Conservation (phyloP, 208 protist genomes). For the Trypanosoma platydactyli region DNA sequence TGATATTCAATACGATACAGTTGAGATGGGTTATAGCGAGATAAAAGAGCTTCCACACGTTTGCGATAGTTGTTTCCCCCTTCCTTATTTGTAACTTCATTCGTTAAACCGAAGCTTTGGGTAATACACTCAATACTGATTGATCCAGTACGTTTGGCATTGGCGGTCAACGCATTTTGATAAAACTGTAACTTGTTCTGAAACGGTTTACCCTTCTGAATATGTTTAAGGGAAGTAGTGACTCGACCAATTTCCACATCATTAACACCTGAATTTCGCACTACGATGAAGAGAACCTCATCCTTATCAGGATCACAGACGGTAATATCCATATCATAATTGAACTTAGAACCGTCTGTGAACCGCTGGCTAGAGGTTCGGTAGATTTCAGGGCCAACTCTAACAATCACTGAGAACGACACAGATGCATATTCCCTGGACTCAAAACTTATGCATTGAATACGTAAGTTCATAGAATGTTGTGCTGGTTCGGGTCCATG, state of each 20-base stretch:
- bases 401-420: constrained; percentile 35
- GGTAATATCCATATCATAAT: constrained; percentile 36
- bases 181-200: constrained; percentile 47
- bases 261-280: constrained; percentile 39
- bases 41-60: constrained; percentile 33
- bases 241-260: constrained; percentile 64
- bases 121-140: constrained; percentile 54
- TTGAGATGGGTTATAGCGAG: constrained; percentile 48
- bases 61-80: constrained; percentile 26
- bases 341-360: constrained; percentile 38
- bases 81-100: constrained; percentile 7
- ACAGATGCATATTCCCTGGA: not conserved
- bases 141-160: constrained; percentile 41
- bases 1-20: constrained; percentile 69
- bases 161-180: constrained; percentile 42
- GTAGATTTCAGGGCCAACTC: constrained; percentile 39
- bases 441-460: constrained; percentile 16
- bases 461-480: constrained; percentile 39
- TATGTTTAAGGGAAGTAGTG: constrained; percentile 39
- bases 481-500: constrained; percentile 58
- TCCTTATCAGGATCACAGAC: constrained; percentile 48
- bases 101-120: constrained; percentile 44
- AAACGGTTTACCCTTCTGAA: constrained; percentile 30
- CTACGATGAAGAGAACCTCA: constrained; percentile 54
- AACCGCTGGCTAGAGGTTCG: constrained; percentile 38